These are phyloP conservation scores for Daldinia childiae DNA, from an alignment of 495 filamentous ascomycete species.

Conservation along the genomic window DNA sequence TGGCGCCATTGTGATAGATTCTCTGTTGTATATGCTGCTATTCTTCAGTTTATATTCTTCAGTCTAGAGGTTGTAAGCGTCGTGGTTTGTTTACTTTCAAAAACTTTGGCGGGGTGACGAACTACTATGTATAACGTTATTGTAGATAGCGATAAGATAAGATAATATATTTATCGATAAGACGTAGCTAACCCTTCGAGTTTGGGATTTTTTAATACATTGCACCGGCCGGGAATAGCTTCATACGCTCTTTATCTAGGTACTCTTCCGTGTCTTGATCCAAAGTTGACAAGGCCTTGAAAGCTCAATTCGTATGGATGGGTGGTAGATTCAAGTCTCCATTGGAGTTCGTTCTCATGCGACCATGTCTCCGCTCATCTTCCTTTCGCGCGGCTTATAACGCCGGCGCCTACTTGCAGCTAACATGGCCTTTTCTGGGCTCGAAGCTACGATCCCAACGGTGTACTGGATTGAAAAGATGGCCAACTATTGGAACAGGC, in stretches of 20 bases:
- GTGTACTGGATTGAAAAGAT: constrained; percentile 19
- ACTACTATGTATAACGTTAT: no score
- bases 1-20: constrained; percentile 31
- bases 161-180: not conserved
- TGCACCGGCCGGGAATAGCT: constrained; percentile 12
- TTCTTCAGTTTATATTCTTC: no score
- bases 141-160: not conserved
- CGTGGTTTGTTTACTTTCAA: constrained; percentile 45
- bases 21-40: not conserved
- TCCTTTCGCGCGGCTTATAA: constrained; percentile 52
- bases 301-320: constrained; percentile 44
- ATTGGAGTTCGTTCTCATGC: constrained; percentile 44
- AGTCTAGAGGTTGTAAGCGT: not conserved
- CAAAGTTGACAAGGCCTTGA: constrained; percentile 11
- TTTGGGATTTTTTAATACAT: not conserved
- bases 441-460: not conserved
- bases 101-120: constrained; percentile 46
- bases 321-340: constrained; percentile 36
- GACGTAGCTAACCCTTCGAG: not conserved
- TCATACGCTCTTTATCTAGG: not conserved
- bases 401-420: constrained; percentile 32
- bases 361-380: constrained; percentile 51
- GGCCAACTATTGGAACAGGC: no score
- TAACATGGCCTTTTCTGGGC: constrained; percentile 18
- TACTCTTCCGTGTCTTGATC: constrained; percentile 1